Base-by-base conservation (phyloP, 2,329 filamentous ascomycete species). In the Tetracladium maxilliforme region DNA sequence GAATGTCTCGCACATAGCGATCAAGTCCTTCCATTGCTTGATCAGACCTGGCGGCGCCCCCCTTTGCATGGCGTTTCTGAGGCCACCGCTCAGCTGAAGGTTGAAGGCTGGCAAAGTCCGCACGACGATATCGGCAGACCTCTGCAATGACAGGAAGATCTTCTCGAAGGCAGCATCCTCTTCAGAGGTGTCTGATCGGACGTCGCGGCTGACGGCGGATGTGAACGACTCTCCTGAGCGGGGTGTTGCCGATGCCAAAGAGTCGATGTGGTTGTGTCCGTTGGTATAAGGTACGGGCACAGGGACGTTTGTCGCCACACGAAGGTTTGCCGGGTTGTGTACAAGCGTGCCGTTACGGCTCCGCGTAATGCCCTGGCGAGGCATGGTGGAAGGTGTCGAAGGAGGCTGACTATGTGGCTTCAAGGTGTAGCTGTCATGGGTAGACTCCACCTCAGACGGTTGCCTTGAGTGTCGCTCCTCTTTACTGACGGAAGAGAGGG, bases 121-220 rank as follows among this genome's bases (percentile, higher is more conserved):
- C 36, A 80, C 63, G 15, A 83, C 74, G 24, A 81, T 58, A 24
- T 84, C 78, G 12, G 78, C 75, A 1, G 82, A 79, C 27, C 64
- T 66, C 22, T 75, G 72, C 14, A 93, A 57, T 22, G 78, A 77
- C 17, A 83, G 44, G 52, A 81, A 92, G 13, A 94, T 82, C 32
- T 62, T 70, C 33, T 92, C 86, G 36, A 93, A 93, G 15, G 74
- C 65, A 10, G 68, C 64, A 38, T 92, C 83, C 33, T 92, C 82
- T 34, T 83, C 78, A n/a, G 34, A 34, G 15, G 30, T 32, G 18
- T 25, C 39, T 10, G 34, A 37, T 11, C n/a, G n/a, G n/a, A n/a
- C n/a, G n/a, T 11, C 18, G 18, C 18, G 18, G 18, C 18, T 52
- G 29, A 58, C 57, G 4, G 60, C 55, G 0, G 74, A 71, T 3